Evolutionary conservation across 2,329 filamentous ascomycete species (phyloP).

Genomic region (Claviceps quebecensis): DNA sequence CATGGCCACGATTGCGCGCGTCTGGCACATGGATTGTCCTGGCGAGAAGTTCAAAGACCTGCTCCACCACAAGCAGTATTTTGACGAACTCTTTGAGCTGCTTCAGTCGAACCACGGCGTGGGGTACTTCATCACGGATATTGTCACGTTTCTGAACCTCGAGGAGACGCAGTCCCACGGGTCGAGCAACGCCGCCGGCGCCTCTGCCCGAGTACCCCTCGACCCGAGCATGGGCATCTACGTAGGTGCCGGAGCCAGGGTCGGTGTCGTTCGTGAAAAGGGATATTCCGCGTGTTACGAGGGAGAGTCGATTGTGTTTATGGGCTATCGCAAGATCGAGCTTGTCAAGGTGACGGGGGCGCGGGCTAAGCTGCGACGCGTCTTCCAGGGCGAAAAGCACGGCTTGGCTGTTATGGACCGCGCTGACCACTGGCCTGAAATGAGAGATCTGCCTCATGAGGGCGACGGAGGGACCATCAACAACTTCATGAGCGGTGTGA

Average conservation of each 20-base stretch:
- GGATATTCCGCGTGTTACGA: constrained; percentile 13
- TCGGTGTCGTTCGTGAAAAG: constrained; percentile 11
- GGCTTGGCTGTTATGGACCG: constrained; percentile 14
- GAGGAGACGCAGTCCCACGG: constrained; percentile 9
- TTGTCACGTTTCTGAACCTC: constrained; percentile 15
- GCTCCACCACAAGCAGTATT: constrained; percentile 13
- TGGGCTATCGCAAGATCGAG: constrained; percentile 14
- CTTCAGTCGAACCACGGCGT: constrained; percentile 11
- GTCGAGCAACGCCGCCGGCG: constrained; percentile 6
- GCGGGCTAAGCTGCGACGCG: constrained; percentile 14
- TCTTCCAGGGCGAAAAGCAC: constrained; percentile 32
- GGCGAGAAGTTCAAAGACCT: constrained; percentile 17
- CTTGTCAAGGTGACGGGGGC: constrained; percentile 15
- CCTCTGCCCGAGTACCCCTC: constrained; percentile 8
- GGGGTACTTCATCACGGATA: constrained; percentile 17
- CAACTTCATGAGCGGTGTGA: constrained; percentile 8
- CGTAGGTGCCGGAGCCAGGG: constrained; percentile 8
- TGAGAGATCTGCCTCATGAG: constrained; percentile 13
- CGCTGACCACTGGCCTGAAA: constrained; percentile 14
- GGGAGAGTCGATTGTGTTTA: constrained; percentile 16
- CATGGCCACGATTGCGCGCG: constrained; percentile 14
- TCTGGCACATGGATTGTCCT: constrained; percentile 18
- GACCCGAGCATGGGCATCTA: constrained; percentile 11
- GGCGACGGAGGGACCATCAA: constrained; percentile 12
- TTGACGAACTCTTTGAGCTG: constrained; percentile 15